Evolutionary conservation across 805 yeast species (phyloP).

Genomic region (Soucietia sequanensis): DNA sequence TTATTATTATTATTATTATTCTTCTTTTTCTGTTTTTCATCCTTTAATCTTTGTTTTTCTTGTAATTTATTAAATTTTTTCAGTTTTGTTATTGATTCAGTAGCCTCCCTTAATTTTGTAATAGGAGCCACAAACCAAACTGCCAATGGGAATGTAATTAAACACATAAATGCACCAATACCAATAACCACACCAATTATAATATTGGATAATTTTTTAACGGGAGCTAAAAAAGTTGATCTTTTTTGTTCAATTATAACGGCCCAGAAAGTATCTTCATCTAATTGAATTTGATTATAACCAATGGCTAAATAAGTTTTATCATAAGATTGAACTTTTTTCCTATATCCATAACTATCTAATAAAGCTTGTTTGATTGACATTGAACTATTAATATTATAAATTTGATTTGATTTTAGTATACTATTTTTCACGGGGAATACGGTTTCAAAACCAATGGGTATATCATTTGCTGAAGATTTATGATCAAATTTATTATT

Average conservation of each 20-base stretch:
- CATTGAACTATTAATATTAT: conserved; percentile 25
- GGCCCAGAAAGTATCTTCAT: conserved; percentile 56
- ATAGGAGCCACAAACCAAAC: conserved; percentile 86
- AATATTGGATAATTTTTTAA: conserved; percentile 59
- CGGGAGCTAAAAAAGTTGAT: conserved; percentile 59
- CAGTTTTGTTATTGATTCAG: conserved; percentile 62
- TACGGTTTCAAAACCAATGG: conserved; percentile 46
- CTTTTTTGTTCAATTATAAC: conserved; percentile 67
- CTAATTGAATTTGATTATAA: conserved; percentile 26
- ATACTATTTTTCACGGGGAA: conserved; percentile 21
- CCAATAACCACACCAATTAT: conserved; percentile 78
- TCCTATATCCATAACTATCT: conserved; percentile 25
- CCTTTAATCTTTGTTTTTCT: too few species aligned
- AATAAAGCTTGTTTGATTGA: conserved; percentile 29
- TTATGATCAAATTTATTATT: conserved; percentile 27
- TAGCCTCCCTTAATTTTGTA: conserved; percentile 72
- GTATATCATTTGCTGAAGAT: conserved; percentile 32
- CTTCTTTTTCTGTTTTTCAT: not conserved
- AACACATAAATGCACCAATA: conserved; percentile 68
- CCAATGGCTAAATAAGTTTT: conserved; percentile 35
- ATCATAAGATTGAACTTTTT: conserved; percentile 17
- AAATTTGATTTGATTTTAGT: conserved; percentile 18
- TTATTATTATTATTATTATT: not conserved
- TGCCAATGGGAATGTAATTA: conserved; percentile 79
- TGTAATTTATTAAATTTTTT: conserved; percentile 19